These are phyloP conservation scores for Macadamia tetraphylla DNA, from an alignment of 164 flowering plant species.

Conservation along the genomic window DNA sequence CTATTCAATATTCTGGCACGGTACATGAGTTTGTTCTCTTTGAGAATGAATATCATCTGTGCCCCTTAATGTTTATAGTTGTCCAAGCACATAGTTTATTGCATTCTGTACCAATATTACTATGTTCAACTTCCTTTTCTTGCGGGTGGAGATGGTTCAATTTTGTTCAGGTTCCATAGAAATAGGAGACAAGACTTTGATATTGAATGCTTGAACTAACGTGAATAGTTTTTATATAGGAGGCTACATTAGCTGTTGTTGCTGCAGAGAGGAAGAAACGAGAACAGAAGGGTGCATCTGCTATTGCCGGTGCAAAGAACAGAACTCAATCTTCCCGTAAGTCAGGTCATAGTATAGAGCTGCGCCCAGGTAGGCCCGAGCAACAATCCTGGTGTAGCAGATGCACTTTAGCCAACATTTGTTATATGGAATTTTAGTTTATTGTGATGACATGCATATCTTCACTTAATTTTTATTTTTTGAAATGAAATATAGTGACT, in stretches of 20 bases:
- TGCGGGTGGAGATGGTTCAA: background rate
- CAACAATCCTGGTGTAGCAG: slow-evolving; percentile 30
- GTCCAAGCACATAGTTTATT: background rate
- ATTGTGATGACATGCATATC: background rate
- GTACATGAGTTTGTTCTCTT: too few species aligned
- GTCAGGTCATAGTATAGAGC: slow-evolving; percentile 34
- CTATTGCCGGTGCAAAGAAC: slow-evolving; percentile 22
- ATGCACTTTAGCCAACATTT: slow-evolving; percentile 3
- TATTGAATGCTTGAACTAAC: background rate
- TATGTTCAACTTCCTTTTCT: background rate
- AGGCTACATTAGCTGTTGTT: slow-evolving; percentile 81
- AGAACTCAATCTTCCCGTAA: slow-evolving; percentile 47
- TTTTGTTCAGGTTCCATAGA: background rate
- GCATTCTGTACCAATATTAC: background rate
- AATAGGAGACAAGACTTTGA: background rate
- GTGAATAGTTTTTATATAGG: slow-evolving; percentile 32
- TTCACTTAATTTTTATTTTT: background rate
- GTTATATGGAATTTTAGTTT: background rate
- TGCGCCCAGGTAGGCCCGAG: slow-evolving; percentile 36
- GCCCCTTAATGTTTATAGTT: background rate
- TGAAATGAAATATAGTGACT: background rate
- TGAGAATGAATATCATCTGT: background rate
- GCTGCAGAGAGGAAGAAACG: slow-evolving; percentile 62
- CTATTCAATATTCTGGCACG: background rate
- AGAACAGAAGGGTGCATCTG: slow-evolving; percentile 36